phyloP scores from a whole-genome alignment of 2,329 filamentous ascomycete genomes.

The Colletotrichum magnum region DNA sequence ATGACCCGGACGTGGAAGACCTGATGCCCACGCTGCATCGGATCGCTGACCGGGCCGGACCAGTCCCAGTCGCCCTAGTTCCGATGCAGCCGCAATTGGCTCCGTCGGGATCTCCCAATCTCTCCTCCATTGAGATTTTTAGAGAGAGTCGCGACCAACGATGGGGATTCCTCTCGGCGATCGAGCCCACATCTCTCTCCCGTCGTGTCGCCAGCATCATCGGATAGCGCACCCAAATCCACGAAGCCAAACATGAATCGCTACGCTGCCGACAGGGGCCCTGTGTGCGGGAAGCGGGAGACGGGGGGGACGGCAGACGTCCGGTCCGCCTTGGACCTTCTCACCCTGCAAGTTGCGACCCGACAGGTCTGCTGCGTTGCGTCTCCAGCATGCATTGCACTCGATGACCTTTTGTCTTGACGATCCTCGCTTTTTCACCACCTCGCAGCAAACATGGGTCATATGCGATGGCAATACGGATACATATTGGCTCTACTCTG shows the following conservation, averaged over 20 bases:
- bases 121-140: too few relatives aligned
- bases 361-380: background rate
- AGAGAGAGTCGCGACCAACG: too few relatives aligned
- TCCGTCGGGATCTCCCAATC: background rate
- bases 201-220: background rate
- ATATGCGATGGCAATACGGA: background rate
- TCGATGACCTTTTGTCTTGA: background rate
- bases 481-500: background rate
- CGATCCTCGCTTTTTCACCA: background rate
- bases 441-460: constrained; percentile 2
- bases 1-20: background rate
- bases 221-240: constrained; percentile 33
- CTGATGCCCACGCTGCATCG: constrained; percentile 7
- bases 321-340: background rate
- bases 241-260: constrained; percentile 24
- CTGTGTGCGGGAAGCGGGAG: constrained; percentile 3
- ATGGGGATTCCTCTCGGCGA: constrained; percentile 1
- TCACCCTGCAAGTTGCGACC: background rate
- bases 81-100: constrained; percentile 33
- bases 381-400: constrained; percentile 16
- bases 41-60: constrained; percentile 22
- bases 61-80: constrained; percentile 19
- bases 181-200: background rate
- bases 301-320: background rate
- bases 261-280: constrained; percentile 1